Evolutionary conservation across 2,329 filamentous ascomycete species (phyloP), one percentile per base, ranked within the genome.

Genomic region (Cadophora gregata): DNA sequence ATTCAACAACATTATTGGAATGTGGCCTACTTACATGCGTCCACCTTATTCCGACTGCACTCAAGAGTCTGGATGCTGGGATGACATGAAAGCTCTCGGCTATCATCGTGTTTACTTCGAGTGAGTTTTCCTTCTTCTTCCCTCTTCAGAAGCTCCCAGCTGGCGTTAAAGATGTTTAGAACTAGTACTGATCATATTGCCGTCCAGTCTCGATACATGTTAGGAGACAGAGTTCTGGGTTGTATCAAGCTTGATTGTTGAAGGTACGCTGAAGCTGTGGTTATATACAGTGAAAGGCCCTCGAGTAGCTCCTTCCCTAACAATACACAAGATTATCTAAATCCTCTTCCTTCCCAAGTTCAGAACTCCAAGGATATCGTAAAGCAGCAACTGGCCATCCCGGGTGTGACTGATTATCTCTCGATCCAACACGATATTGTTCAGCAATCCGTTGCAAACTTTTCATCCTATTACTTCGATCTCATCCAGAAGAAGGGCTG

Each of bases 1-100:
- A 29, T 72, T 86, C 38, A 78, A 80, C 69, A 84, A 84, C 76
- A 81, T 85, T 59, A 73, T 85, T 27, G 83, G 83, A 48, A 80
- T 81, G 70, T 80, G 84, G 68, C 84, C 84, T 8, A 85, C 83
- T 21, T 85, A 85, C 74, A 81, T 84, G 78, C 72, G 75, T 42
- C 79, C 80, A 2, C 80, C 80, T 7, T 81, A 79, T 67, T 73
- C 71, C 7, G 67, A 72, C 38, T 72, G 70, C 72, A 79, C 76
- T 21, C 72, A 74, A 45, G 75, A 71, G 42, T 77, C 73, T 8
- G 76, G 74, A 3, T 83, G 81, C 71, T 76, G 79, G 72, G 66
- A 63, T 27, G 71, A 72, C 62, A 56, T 72, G 61, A 50, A 70
- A 64, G 73, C 75, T 47, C 74, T 83, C 5, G 81, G 81, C 12